phyloP scores from a whole-genome alignment of 805 yeast species.

The Myxozyma geophila region DNA sequence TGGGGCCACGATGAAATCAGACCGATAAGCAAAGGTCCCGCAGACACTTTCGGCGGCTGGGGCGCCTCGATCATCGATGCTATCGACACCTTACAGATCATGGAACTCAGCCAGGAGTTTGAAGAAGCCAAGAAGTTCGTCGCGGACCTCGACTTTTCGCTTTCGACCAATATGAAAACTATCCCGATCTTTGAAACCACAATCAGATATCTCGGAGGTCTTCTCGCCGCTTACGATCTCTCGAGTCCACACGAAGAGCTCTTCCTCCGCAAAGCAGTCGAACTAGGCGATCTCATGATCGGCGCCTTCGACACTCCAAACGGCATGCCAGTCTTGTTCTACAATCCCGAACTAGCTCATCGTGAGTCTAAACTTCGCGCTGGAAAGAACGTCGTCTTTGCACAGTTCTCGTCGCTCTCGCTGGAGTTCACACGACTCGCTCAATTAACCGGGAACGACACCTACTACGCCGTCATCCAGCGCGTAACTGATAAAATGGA shows the following conservation, averaged over 20 bases:
- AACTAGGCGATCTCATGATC: slow-evolving; percentile 55
- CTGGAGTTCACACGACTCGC: slow-evolving; percentile 59
- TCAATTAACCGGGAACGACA: slow-evolving; percentile 54
- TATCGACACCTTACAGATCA: slow-evolving; percentile 56
- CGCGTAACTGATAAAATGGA: slow-evolving; percentile 51
- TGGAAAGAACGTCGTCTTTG: slow-evolving; percentile 44
- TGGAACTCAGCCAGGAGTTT: slow-evolving; percentile 51
- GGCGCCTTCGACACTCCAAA: slow-evolving; percentile 66
- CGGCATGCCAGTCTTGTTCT: slow-evolving; percentile 56
- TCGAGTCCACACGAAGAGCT: slow-evolving; percentile 46
- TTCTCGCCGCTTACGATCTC: slow-evolving; percentile 58
- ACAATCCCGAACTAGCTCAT: slow-evolving; percentile 48
- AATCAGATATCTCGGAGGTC: slow-evolving; percentile 59
- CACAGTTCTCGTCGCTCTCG: slow-evolving; percentile 56
- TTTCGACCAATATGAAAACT: slow-evolving; percentile 48
- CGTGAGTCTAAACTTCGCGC: slow-evolving; percentile 39
- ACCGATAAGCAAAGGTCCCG: slow-evolving; percentile 46
- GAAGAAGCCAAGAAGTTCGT: slow-evolving; percentile 49
- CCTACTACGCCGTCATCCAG: slow-evolving; percentile 55
- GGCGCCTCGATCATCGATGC: slow-evolving; percentile 58
- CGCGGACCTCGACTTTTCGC: slow-evolving; percentile 48
- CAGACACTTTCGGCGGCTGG: slow-evolving; percentile 56
- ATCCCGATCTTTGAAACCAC: slow-evolving; percentile 58
- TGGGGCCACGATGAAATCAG: slow-evolving; percentile 54
- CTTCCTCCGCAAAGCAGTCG: slow-evolving; percentile 50